These are phyloP conservation scores for Echites panduratus DNA, from an alignment of 257 asterid genomes.

Conservation along the genomic window DNA sequence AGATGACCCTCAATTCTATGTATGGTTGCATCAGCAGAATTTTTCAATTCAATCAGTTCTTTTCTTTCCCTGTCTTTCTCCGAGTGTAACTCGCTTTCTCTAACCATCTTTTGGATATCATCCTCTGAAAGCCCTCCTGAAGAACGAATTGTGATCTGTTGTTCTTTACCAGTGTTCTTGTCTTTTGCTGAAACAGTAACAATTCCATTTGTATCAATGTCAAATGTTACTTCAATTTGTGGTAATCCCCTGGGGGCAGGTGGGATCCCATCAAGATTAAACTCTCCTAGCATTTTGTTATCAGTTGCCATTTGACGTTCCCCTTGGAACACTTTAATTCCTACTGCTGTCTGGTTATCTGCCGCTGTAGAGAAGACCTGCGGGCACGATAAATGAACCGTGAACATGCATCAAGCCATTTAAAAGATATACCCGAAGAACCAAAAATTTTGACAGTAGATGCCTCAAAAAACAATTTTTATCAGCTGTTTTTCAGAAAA, in stretches of 20 bases:
- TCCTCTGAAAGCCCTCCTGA: constrained; percentile 20
- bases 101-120: constrained; percentile 21
- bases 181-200: constrained; percentile 20
- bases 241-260: constrained; percentile 35
- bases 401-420: background rate
- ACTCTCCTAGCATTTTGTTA: constrained; percentile 28
- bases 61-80: constrained; percentile 18
- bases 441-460: background rate
- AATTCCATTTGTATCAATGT: constrained; percentile 34
- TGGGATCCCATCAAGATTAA: constrained; percentile 25
- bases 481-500: background rate
- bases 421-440: background rate
- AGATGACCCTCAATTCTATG: constrained; percentile 13
- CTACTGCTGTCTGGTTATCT: constrained; percentile 28
- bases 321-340: constrained; percentile 28
- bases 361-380: constrained; percentile 35
- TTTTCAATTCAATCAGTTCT: constrained; percentile 14
- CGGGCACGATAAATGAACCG: constrained; percentile 4
- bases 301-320: constrained; percentile 28
- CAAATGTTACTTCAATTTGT: constrained; percentile 30
- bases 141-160: constrained; percentile 23
- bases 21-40: constrained; percentile 17
- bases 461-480: background rate
- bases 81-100: constrained; percentile 14
- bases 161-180: constrained; percentile 17